A percentile compares a stretch with the other conserved stretches of the same genome.
Evolutionary conservation across 805 yeast species (phyloP).

Genomic region (Wickerhamiella musiphila): DNA sequence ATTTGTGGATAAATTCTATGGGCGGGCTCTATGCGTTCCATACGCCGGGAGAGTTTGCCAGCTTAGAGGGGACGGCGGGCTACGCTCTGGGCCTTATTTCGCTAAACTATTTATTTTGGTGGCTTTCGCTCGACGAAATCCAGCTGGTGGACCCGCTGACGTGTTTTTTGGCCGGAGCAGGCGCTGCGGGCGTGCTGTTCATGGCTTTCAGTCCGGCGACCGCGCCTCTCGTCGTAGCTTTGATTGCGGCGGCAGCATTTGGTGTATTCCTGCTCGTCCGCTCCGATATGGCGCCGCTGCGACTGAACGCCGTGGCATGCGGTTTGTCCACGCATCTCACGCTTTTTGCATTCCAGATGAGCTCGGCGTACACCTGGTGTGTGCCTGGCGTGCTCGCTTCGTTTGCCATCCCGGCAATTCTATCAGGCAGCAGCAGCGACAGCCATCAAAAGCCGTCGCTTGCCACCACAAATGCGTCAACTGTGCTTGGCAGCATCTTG

Average conservation of each 20-base stretch:
- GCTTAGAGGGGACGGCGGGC: too few species aligned
- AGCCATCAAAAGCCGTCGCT: not conserved
- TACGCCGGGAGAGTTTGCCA: slow-evolving; percentile 2
- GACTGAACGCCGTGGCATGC: slow-evolving; percentile 13
- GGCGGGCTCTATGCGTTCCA: too few species aligned
- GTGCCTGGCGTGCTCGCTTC: slow-evolving; percentile 9
- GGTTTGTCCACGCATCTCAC: slow-evolving; percentile 11
- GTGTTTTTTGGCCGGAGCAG: slow-evolving; percentile 1
- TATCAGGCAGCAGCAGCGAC: slow-evolving; percentile 1
- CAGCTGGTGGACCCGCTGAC: slow-evolving; percentile 3
- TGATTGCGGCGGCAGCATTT: slow-evolving; percentile 17
- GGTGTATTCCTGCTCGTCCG: slow-evolving; percentile 18
- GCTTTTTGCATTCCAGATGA: slow-evolving; percentile 10
- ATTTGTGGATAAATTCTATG: too few species aligned
- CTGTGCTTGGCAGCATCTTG: slow-evolving; percentile 22
- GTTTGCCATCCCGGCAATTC: slow-evolving; percentile 3
- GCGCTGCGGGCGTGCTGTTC: slow-evolving; percentile 8
- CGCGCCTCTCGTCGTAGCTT: slow-evolving; percentile 8
- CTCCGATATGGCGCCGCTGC: slow-evolving; percentile 15
- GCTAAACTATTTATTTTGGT: slow-evolving; percentile 4
- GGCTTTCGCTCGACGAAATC: slow-evolving; percentile 3
- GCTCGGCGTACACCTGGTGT: slow-evolving; percentile 4
- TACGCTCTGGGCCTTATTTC: slow-evolving; percentile 2
- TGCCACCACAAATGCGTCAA: not conserved
- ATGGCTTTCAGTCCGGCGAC: slow-evolving; percentile 5